A percentile compares a stretch with the other conserved stretches of the same genome.
These are phyloP conservation scores for Spatholobus suberectus DNA, from an alignment of 306 rosid species.

Conservation along the genomic window DNA sequence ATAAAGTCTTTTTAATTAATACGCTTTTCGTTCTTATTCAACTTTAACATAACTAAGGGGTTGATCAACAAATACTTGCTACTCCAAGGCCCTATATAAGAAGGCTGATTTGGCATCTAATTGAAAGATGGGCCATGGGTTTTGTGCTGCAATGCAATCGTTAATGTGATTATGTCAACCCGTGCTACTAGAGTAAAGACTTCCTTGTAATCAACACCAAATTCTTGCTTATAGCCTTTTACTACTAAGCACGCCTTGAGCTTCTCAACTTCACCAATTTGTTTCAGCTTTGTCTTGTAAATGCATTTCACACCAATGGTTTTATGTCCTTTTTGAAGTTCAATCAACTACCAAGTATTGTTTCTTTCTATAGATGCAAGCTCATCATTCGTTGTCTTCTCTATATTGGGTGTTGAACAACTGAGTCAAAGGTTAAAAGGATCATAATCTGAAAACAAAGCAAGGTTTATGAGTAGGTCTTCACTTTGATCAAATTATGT, in stretches of 20 bases:
- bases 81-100: background rate
- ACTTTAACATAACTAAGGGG: background rate
- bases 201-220: background rate
- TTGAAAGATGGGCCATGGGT: background rate
- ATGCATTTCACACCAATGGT: background rate
- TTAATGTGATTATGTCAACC: background rate
- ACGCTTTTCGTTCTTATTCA: background rate
- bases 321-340: background rate
- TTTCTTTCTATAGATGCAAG: background rate
- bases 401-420: too few relatives aligned
- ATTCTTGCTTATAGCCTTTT: background rate
- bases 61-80: background rate
- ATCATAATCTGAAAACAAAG: too few relatives aligned
- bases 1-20: background rate
- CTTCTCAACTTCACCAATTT: background rate
- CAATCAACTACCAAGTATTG: background rate
- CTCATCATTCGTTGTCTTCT: too few relatives aligned
- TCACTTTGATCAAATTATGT: too few relatives aligned
- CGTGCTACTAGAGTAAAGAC: background rate
- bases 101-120: background rate
- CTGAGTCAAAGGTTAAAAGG: too few relatives aligned
- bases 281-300: background rate
- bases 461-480: too few relatives aligned
- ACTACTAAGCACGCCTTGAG: background rate
- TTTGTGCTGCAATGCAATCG: background rate